Evolutionary conservation across 2,329 filamentous ascomycete genomes (phyloP).

Genomic region (Periconia macrospinosa): DNA sequence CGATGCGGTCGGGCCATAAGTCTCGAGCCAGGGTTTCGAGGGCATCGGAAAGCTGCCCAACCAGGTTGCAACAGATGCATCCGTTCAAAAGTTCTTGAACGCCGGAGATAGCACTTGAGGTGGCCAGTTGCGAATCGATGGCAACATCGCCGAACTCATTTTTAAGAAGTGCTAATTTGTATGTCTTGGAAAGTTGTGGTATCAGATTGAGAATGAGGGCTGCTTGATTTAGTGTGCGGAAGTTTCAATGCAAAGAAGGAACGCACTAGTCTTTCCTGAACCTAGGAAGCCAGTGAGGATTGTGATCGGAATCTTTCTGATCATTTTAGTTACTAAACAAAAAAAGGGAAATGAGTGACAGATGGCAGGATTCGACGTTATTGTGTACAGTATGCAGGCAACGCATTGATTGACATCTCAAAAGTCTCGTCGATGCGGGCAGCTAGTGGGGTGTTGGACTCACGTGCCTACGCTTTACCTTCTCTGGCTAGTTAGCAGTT

Average conservation of each 20-base stretch:
- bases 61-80: slow-evolving; percentile 98
- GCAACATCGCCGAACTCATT: slow-evolving; percentile 98
- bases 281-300: slow-evolving; percentile 96
- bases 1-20: slow-evolving; percentile 74
- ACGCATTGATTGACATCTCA: neutral
- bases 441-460: slow-evolving; percentile 1
- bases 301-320: slow-evolving; percentile 74
- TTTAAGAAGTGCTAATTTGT: slow-evolving; percentile 92
- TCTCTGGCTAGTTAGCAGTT: slow-evolving; percentile 4
- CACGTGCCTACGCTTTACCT: slow-evolving; percentile 9
- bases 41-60: slow-evolving; percentile 83
- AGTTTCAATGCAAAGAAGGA: slow-evolving; percentile 39
- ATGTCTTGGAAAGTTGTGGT: slow-evolving; percentile 82
- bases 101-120: slow-evolving; percentile 79
- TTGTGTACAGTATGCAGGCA: too few relatives aligned
- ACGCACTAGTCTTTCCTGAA: slow-evolving; percentile 81
- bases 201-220: slow-evolving; percentile 89
- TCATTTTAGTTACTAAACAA: neutral
- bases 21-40: slow-evolving; percentile 70
- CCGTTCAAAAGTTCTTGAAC: slow-evolving; percentile 93
- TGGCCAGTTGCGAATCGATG: slow-evolving; percentile 88
- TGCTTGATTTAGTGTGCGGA: slow-evolving; percentile 11
- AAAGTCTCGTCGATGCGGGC: neutral
- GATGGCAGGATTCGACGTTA: neutral
- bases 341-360: neutral